Evolutionary conservation across 2,329 filamentous ascomycete genomes (phyloP), one percentile per base, ranked within the genome.

Genomic region (Ascochyta lentis): DNA sequence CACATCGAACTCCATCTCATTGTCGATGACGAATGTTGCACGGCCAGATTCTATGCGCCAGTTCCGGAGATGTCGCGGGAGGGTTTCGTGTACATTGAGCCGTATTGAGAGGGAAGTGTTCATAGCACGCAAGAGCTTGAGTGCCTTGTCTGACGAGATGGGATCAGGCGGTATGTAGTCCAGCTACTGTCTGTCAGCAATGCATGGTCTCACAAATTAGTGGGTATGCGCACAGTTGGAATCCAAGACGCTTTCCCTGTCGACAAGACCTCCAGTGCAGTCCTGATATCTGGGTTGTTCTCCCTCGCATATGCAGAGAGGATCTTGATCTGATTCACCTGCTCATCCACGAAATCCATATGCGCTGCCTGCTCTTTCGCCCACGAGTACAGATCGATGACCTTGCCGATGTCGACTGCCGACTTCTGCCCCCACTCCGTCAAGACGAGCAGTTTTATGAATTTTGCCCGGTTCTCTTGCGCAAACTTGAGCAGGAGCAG

Each of bases 1-100:
- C 47, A 99, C 83, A 71, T 98, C 95, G 19, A 98, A 86, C 73
- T 98, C 94, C 67, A 97, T 97, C 73, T 98, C 94, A 49, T 86
- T 85, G 3, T 85, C 79, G 1, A 98, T 90, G 42, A 81, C 84
- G 74, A 99, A 99, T 0, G 92, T 98, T 6, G 90, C 94, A 44
- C 94, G 87, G n/a, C 96, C 95, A 47, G 91, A 90, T 48, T 84
- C 84, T 57, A 99, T 90, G 5, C 82, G 83, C 77, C 92, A 98
- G 57, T 90, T 83, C 65, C 84, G 84, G 72, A 98, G 91, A 49
- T 89, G 84, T n/a, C 80, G 77, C 0, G 95, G 95, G 41, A 97
- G 85, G 59, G 88, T 86, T 64, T 98, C 93, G 56, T 96, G 85
- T 13, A 97, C 79, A 53, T 91, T 92, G n/a, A 99, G 79, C 45